A percentile compares a stretch with the other conserved stretches of the same genome.
Conservation (phyloP, 768 basidiomycete genomes). For the Lactarius akahatsu region DNA sequence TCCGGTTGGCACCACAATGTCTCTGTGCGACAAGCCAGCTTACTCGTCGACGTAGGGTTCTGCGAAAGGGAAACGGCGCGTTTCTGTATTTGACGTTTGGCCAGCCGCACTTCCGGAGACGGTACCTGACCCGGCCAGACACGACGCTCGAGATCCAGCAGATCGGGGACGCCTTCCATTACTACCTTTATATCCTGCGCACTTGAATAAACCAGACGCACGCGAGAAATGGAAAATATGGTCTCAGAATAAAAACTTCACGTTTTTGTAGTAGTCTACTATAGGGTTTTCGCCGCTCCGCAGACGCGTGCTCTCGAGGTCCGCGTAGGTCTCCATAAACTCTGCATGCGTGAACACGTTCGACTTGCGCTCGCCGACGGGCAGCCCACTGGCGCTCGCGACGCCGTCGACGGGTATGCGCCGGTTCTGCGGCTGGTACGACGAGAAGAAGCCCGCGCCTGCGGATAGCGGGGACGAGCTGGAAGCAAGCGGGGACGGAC, state of each 20-base stretch:
- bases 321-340: constrained; percentile 85
- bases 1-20: constrained; percentile 49
- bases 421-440: constrained; percentile 54
- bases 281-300: constrained; percentile 86
- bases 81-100: constrained; percentile 87
- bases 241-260: constrained; percentile 81
- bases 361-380: constrained; percentile 78
- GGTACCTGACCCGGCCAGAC: constrained; percentile 55
- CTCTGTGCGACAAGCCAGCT: not conserved
- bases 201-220: constrained; percentile 29
- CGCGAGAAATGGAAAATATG: not conserved
- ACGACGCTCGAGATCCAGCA: constrained; percentile 66
- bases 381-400: constrained; percentile 68
- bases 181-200: constrained; percentile 71
- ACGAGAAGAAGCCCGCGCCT: constrained; percentile 71
- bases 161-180: constrained; percentile 80
- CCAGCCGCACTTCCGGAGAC: constrained; percentile 82
- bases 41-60: constrained; percentile 46
- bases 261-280: constrained; percentile 88
- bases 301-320: constrained; percentile 66
- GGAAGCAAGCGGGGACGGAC: constrained; percentile 51
- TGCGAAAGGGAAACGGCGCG: constrained; percentile 53
- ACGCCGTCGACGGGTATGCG: constrained; percentile 69
- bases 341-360: constrained; percentile 85
- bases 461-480: constrained; percentile 51